Percentiles rank a stretch among this genome's conserved stretches.
Conservation (phyloP, 2,329 filamentous ascomycete genomes). For the Intubia oerlemansii region DNA sequence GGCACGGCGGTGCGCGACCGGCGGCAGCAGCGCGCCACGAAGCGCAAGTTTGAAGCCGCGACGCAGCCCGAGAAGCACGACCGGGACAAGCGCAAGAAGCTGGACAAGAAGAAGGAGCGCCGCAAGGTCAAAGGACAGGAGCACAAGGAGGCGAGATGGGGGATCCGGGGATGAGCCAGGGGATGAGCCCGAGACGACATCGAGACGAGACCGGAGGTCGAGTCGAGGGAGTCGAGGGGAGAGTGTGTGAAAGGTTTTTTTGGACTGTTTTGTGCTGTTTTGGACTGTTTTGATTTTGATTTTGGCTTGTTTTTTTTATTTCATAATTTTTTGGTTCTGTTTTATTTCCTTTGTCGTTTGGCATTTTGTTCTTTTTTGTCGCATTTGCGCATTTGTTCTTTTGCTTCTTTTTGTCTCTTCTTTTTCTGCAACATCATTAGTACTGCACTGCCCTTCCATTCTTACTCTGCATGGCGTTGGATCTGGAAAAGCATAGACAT, state of each 20-base stretch:
- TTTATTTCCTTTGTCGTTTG: no score
- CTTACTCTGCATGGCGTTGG: no score
- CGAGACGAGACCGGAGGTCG: neutral
- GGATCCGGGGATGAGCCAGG: conserved; percentile 29
- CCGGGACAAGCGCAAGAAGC: conserved; percentile 60
- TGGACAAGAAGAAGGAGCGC: conserved; percentile 65
- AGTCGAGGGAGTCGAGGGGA: no score
- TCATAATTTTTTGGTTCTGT: neutral
- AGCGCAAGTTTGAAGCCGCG: conserved; percentile 79
- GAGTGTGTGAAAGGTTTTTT: no score
- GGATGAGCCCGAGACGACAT: no score
- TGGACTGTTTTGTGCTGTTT: neutral
- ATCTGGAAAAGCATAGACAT: no score
- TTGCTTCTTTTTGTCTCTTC: no score
- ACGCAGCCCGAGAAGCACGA: conserved; percentile 60
- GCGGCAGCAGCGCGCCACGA: conserved; percentile 53
- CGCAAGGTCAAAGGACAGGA: conserved; percentile 59
- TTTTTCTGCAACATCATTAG: no score
- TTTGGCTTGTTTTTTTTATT: neutral
- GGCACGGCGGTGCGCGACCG: conserved; percentile 50
- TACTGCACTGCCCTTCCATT: no score
- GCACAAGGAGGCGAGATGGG: conserved; percentile 49
- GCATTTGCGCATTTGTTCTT: no score
- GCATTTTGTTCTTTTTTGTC: no score
- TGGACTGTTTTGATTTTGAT: neutral